Base-by-base conservation (phyloP, 805 yeast species). In the Torulaspora indica region DNA sequence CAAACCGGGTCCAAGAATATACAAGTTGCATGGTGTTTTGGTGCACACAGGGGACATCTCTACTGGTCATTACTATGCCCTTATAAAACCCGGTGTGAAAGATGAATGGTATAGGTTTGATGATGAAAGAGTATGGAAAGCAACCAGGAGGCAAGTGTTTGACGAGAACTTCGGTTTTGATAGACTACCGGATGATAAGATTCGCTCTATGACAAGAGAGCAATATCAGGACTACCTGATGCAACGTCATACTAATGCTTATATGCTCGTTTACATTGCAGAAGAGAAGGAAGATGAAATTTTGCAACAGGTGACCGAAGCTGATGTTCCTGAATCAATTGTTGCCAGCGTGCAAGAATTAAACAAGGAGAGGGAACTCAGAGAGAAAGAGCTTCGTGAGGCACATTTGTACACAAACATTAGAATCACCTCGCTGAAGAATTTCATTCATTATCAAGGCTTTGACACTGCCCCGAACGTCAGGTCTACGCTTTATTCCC, bases 21-120 rank as follows among this genome's bases (percentile, higher is more conserved):
- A 93, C 63, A 81, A 78, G 41, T 69, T 93, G 20, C 96, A 91
- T 64, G 96, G 98, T 8, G 98, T 93, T 2, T 71, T 93, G 45
- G 97, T 93, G 9, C 99, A 93, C 63, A 83, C 89, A 33, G 99
- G 99, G 47, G 96, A 91, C 58, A 82, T 93, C 39, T 85, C 95
- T 8, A 85, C 90, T 35, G 99, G 99, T 15, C 99, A 93, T 61
- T 93, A 93, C 65, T 93, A 93, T 60, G 93, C 98, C 0, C 76
- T 93, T 79, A 81, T 93, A 41, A 89, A 82, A 63, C 98, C 98
- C 1, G 75, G 75, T 20, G 69, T 74, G 2, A 71, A 76, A 15
- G 82, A 79, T 41, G 68, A 75, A 32, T 93, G 98, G 98, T 82
- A 77, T 62, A 75, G 91, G 58, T 93, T 91, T 70, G 99, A 93